A percentile compares a stretch with the other conserved stretches of the same genome.
Evolutionary conservation across 106 monocot genomes (phyloP).

Genomic region (Cymbidium sinense): DNA sequence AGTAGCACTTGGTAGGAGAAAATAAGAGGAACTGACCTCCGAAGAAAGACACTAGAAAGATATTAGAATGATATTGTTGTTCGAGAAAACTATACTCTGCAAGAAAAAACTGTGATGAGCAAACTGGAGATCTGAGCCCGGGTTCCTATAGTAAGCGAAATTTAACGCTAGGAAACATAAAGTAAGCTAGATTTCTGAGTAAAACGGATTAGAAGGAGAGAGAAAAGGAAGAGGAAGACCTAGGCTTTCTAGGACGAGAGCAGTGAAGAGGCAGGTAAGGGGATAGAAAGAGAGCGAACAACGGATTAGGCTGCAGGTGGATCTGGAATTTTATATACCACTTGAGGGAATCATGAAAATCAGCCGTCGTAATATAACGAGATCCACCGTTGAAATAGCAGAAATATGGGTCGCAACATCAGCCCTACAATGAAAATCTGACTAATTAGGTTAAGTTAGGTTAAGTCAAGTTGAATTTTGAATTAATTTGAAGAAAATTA

Average conservation of each 20-base stretch:
- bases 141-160: slow-evolving; percentile 1
- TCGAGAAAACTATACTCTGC: neutral
- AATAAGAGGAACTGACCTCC: slow-evolving; percentile 2
- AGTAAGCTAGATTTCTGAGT: neutral
- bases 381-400: neutral
- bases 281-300: neutral
- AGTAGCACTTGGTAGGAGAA: neutral
- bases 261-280: too few species aligned
- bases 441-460: too few species aligned
- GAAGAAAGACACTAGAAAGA: neutral
- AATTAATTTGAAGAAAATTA: too few species aligned
- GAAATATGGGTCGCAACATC: too few species aligned
- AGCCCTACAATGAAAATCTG: too few species aligned
- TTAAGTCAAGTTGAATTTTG: too few species aligned
- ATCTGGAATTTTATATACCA: neutral
- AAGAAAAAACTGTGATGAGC: slow-evolving; percentile 13
- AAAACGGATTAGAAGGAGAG: neutral
- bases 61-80: neutral
- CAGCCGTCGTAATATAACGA: neutral
- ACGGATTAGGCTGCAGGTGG: neutral
- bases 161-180: neutral
- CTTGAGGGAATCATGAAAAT: neutral
- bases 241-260: slow-evolving; percentile 1
- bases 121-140: slow-evolving; percentile 6
- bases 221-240: neutral